Base-by-base conservation (phyloP, 306 rosid genomes). In the Glycyrrhiza uralensis region DNA sequence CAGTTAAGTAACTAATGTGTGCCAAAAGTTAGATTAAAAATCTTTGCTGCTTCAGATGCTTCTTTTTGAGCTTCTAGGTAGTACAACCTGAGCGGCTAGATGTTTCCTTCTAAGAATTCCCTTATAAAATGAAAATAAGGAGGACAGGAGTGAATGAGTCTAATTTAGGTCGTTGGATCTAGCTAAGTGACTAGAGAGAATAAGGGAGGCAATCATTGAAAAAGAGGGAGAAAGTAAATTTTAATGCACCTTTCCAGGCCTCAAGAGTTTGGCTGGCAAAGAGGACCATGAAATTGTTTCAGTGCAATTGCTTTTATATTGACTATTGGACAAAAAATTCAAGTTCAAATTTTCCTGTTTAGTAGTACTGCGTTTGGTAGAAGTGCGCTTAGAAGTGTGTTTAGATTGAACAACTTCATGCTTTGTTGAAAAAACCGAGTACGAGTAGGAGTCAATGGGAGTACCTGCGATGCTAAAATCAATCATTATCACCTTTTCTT, bases 11-110 rank as follows among this genome's bases (percentile, higher is more conserved):
- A 6, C 56, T 30, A 55, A 56, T 12, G 23, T 12, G 29, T 70
- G 38, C 39, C 28, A 33, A 10, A 13, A 42, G 66, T 70, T 75
- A 38, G 14, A 32, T 72, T 14, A 26, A 14, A 69, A 67, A 88
- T 77, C 46, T 60, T 76, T 69, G 96, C 82, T 69, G 99, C 96
- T 42, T 80, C 81, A 13, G 82, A 69, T 72, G 96, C 95, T 82
- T 91, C 97, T 71, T 88, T 87, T 72, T 94, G 96, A 72, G 99
- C 97, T 84, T 91, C 96, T 79, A 78, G n/a, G n/a, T n/a, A n/a
- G 55, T 57, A 81, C 89, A 35, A 94, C 89, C 80, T 82, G 75
- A 77, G 96, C 83, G n/a, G 97, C 97, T 76, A 89, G 61, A 69
- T 86, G 80, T 79, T 85, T 82, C 83, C 91, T 89, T 74, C 96